A percentile compares a stretch with the other conserved stretches of the same genome.
Conservation (phyloP, 805 yeast species). For the Grigorovia yakushimaensis region DNA sequence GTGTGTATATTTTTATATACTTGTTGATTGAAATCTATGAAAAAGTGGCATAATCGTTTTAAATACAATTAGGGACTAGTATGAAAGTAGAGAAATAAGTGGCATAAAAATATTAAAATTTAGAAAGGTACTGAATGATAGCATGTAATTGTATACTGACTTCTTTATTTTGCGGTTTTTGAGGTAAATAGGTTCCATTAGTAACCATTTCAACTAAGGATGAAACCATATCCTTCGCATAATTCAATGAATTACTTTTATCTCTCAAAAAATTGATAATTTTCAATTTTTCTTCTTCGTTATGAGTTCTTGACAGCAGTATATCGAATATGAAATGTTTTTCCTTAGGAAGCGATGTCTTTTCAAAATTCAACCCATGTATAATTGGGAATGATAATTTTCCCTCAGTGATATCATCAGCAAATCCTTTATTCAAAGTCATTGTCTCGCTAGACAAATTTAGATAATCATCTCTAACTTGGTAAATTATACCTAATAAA, state of each 20-base stretch:
- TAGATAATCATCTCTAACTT: constrained; percentile 74
- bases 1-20: no score
- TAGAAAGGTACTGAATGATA: constrained; percentile 7
- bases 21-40: no score
- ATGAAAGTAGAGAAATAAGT: not conserved
- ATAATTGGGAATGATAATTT: constrained; percentile 81
- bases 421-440: constrained; percentile 61
- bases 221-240: constrained; percentile 14
- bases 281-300: constrained; percentile 38
- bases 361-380: constrained; percentile 40
- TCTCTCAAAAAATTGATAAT: constrained; percentile 41
- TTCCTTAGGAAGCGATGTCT: constrained; percentile 10
- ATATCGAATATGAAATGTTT: constrained; percentile 39
- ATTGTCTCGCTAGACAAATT: constrained; percentile 43
- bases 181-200: constrained; percentile 16
- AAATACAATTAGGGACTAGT: no score
- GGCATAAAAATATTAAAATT: not conserved
- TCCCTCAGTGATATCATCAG: constrained; percentile 86
- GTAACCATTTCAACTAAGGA: constrained; percentile 15
- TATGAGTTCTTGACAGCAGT: constrained; percentile 43
- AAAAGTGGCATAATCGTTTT: no score
- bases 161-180: constrained; percentile 3
- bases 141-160: constrained; percentile 4
- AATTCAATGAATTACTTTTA: constrained; percentile 21
- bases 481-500: constrained; percentile 73